Evolutionary conservation across 2,329 filamentous ascomycete species (phyloP).

Genomic region (Triangularia setosa): DNA sequence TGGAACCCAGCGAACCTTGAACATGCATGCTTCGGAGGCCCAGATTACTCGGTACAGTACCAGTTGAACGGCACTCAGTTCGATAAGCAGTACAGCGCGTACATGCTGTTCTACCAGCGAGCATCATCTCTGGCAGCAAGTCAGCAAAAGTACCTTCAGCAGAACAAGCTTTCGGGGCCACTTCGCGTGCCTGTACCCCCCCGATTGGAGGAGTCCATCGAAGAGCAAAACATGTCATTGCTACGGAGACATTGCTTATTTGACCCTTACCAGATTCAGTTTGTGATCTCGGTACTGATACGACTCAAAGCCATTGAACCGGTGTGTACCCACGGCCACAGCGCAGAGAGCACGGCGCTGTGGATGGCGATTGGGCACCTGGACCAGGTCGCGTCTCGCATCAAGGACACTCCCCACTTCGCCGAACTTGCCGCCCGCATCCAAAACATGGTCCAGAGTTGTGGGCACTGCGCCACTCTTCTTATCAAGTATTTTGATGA

Average conservation of each 20-base stretch:
- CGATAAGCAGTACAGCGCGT: slow-evolving; percentile 79
- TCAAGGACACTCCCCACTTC: slow-evolving; percentile 64
- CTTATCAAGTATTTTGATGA: slow-evolving; percentile 59
- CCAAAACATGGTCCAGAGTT: slow-evolving; percentile 45
- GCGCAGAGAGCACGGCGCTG: slow-evolving; percentile 50
- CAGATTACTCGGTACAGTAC: slow-evolving; percentile 50
- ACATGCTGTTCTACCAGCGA: slow-evolving; percentile 97
- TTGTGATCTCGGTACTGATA: slow-evolving; percentile 60
- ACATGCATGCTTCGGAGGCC: slow-evolving; percentile 74
- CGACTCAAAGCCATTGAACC: slow-evolving; percentile 40
- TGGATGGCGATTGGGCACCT: slow-evolving; percentile 60
- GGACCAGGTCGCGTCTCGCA: slow-evolving; percentile 69
- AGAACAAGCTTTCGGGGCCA: slow-evolving; percentile 34
- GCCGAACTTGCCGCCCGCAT: slow-evolving; percentile 43
- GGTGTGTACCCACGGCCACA: slow-evolving; percentile 35
- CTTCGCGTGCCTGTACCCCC: slow-evolving; percentile 44
- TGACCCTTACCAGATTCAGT: slow-evolving; percentile 65
- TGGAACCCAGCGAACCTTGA: slow-evolving; percentile 75
- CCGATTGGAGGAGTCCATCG: slow-evolving; percentile 56
- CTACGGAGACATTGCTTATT: slow-evolving; percentile 76
- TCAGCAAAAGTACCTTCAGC: slow-evolving; percentile 42
- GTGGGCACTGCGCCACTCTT: slow-evolving; percentile 53
- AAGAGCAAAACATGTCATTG: slow-evolving; percentile 66
- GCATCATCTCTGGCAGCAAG: slow-evolving; percentile 59
- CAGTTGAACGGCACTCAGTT: slow-evolving; percentile 45